Base-by-base conservation (phyloP, 1,284 basidiomycete genomes). In the Xerocomus amazonicus region DNA sequence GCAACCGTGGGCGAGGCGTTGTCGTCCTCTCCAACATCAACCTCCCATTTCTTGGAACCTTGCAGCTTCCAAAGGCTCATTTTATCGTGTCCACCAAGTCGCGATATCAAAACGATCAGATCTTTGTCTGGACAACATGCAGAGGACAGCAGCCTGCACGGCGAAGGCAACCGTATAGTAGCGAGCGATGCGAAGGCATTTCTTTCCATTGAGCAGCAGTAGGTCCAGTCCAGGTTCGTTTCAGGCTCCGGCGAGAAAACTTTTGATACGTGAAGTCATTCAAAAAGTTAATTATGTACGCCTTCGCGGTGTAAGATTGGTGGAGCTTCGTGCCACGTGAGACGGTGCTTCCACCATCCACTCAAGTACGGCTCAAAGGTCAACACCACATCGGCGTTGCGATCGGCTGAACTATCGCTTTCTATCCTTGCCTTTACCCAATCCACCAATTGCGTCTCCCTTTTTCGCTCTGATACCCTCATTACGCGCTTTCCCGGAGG, bases 101-200 rank as follows among this genome's bases (percentile, higher is more conserved):
- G 77, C 51, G 81, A 81, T 39, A 90, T 71, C 9, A 90, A 70
- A 16, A 84, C 71, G 9, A 90, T 70, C 28, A 91, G 72, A 67
- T 92, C 89, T 67, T 91, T 91, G 70, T 90, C 89, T 14, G 88
- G 89, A 65, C 89, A 90, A 60, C 89, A 91, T 47, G 89, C 80
- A 16, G 81, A 76, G 9, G 69, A 51, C 19, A 87, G 67, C 23
- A 90, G 60, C 37, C 82, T 79, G 45, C 77, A 79, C 34, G 77
- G 69, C 9, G 76, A 70, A 6, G 83, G 78, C 10, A 87, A 67
- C 27, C 74, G 76, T 32, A 85, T 65, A 33, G 70, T 73, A n/a
- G 81, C 79, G 44, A 89, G 72, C 42, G 79, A 74, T 33, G 76
- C 69, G 58, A 84, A 83, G 3, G 77, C 70, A 48, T 73, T 76